phyloP scores from a whole-genome alignment of 1,284 basidiomycete species.

The Ceratobasidium papillatum region DNA sequence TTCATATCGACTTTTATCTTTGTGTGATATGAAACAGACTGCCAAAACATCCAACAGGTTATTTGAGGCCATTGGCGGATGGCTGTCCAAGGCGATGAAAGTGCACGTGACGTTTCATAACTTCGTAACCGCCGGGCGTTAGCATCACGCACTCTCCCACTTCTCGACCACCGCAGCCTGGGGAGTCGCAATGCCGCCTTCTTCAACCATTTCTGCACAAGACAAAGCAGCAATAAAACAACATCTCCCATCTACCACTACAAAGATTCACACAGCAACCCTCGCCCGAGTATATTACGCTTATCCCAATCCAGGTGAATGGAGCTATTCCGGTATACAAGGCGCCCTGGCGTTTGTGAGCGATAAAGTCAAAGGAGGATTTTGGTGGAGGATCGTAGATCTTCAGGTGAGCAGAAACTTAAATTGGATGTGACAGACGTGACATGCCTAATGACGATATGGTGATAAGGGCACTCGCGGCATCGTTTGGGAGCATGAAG shows the following conservation, averaged over 20 bases:
- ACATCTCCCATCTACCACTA: slow-evolving; percentile 61
- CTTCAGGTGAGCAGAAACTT: slow-evolving; percentile 56
- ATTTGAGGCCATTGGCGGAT: too few relatives aligned
- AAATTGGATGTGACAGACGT: background rate
- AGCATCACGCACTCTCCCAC: background rate
- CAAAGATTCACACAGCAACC: slow-evolving; percentile 81
- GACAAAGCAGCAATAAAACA: slow-evolving; percentile 82
- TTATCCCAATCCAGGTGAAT: slow-evolving; percentile 74
- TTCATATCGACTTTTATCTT: too few relatives aligned
- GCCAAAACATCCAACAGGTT: too few relatives aligned
- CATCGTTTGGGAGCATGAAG: slow-evolving; percentile 93
- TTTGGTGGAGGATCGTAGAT: slow-evolving; percentile 83
- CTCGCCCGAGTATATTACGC: slow-evolving; percentile 90
- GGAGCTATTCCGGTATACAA: slow-evolving; percentile 86
- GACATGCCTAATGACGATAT: background rate
- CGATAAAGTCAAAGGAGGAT: slow-evolving; percentile 67
- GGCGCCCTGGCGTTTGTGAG: slow-evolving; percentile 80
- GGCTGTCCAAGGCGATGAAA: background rate
- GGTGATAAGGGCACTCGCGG: slow-evolving; percentile 73
- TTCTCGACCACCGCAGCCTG: slow-evolving; percentile 2
- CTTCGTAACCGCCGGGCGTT: slow-evolving; percentile 6
- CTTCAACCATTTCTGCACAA: slow-evolving; percentile 71
- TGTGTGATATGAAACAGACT: too few relatives aligned
- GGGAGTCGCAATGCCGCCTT: slow-evolving; percentile 65
- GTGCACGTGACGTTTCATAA: background rate